These are phyloP conservation scores for Globisporangium irregulare DNA, from an alignment of 352 stramenopile species.

Conservation along the genomic window DNA sequence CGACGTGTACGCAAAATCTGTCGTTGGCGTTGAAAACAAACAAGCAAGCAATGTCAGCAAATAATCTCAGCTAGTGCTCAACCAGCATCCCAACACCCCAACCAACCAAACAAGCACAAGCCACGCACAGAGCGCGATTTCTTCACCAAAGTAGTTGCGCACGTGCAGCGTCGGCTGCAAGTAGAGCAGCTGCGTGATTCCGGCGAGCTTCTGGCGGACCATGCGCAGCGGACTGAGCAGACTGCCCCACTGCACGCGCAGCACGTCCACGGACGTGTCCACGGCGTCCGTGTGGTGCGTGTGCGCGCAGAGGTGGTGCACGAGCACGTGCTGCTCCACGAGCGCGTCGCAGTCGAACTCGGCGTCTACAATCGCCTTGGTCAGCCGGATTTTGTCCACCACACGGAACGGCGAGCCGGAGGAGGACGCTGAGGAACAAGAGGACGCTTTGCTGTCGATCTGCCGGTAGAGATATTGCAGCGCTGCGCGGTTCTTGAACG, in stretches of 20 bases:
- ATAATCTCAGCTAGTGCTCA: not conserved
- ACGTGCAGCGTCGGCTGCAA: slow-evolving; percentile 52
- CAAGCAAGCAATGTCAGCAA: slow-evolving; percentile 3
- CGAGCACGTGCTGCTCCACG: slow-evolving; percentile 40
- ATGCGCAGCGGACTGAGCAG: slow-evolving; percentile 30
- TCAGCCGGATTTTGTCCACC: slow-evolving; percentile 76
- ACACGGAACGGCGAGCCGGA: slow-evolving; percentile 57
- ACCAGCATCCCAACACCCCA: not conserved
- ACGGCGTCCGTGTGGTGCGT: slow-evolving; percentile 55
- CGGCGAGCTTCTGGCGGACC: slow-evolving; percentile 16
- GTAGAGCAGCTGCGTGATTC: slow-evolving; percentile 23
- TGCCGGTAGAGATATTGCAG: slow-evolving; percentile 70
- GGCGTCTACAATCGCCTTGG: slow-evolving; percentile 62
- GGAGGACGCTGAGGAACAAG: slow-evolving; percentile 18
- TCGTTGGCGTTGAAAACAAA: not conserved
- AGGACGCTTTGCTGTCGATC: slow-evolving; percentile 36
- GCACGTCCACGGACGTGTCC: slow-evolving; percentile 63
- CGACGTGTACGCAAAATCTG: slow-evolving; percentile 47
- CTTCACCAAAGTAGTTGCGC: slow-evolving; percentile 81
- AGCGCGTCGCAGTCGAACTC: slow-evolving; percentile 76
- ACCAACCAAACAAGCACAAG: slow-evolving; percentile 6
- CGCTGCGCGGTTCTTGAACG: slow-evolving; percentile 45
- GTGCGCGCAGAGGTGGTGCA: slow-evolving; percentile 56
- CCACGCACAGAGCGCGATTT: slow-evolving; percentile 71
- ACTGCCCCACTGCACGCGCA: slow-evolving; percentile 49